Evolutionary conservation across 2,329 filamentous ascomycete species (phyloP).

Genomic region (Pseudocercospora ulei): DNA sequence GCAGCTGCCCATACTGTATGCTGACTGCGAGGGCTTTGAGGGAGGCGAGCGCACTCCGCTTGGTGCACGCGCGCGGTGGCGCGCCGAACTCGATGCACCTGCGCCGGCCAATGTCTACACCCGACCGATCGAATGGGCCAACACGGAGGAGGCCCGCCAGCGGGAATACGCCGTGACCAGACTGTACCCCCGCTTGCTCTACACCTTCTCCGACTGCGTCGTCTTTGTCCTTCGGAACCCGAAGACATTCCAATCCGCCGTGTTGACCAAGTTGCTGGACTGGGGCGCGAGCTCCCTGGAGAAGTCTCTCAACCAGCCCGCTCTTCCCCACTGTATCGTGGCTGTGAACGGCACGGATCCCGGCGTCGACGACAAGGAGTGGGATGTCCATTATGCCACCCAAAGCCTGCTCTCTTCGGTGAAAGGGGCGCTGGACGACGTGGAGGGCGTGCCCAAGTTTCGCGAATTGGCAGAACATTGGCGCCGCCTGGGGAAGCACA

Average conservation of each 20-base stretch:
- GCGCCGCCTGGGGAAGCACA: conserved; percentile 37
- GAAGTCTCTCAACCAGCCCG: conserved; percentile 48
- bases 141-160: conserved; percentile 28
- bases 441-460: conserved; percentile 32
- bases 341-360: conserved; percentile 38
- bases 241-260: conserved; percentile 34
- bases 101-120: conserved; percentile 21
- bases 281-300: conserved; percentile 47
- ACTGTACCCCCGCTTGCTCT: conserved; percentile 38
- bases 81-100: conserved; percentile 16
- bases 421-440: conserved; percentile 27
- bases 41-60: conserved; percentile 41
- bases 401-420: conserved; percentile 32
- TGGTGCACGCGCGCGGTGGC: conserved; percentile 25
- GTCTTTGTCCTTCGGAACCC: conserved; percentile 39
- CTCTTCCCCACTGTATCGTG: conserved; percentile 48
- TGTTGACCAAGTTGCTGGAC: conserved; percentile 37
- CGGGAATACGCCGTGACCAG: conserved; percentile 36
- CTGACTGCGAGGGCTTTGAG: conserved; percentile 47
- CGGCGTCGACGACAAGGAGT: conserved; percentile 31
- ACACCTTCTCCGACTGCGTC: conserved; percentile 40
- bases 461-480: conserved; percentile 39
- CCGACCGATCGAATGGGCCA: conserved; percentile 32
- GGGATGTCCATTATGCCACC: conserved; percentile 32
- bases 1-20: conserved; percentile 41